A percentile compares a stretch with the other conserved stretches of the same genome.
phyloP scores from a whole-genome alignment of 768 basidiomycete species.

The Lactarius deliciosus region DNA sequence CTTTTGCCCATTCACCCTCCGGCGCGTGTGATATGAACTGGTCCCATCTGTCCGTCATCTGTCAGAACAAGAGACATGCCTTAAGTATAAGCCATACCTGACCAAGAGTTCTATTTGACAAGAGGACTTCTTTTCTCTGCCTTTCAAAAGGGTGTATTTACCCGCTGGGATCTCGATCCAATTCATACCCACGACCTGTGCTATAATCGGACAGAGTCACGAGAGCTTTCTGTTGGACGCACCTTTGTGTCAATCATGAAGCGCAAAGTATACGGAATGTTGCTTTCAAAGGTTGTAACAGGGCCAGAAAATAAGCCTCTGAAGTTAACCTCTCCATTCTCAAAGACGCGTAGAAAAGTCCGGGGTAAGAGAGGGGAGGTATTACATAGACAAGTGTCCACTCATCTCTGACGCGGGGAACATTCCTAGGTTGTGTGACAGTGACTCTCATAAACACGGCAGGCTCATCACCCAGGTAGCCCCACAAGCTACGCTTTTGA shows the following conservation, averaged over 20 bases:
- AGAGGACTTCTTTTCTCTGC: constrained; percentile 61
- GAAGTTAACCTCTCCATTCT: constrained; percentile 53
- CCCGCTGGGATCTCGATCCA: constrained; percentile 94
- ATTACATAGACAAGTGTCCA: constrained; percentile 37
- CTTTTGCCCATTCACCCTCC: constrained; percentile 88
- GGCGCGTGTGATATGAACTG: constrained; percentile 87
- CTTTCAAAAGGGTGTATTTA: constrained; percentile 65
- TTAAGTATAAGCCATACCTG: constrained; percentile 46
- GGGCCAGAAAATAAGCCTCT: constrained; percentile 46
- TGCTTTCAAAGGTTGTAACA: constrained; percentile 86
- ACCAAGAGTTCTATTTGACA: constrained; percentile 89
- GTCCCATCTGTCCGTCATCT: constrained; percentile 57
- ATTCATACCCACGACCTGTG: constrained; percentile 95
- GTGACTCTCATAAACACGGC: constrained; percentile 85
- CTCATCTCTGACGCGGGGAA: constrained; percentile 94
- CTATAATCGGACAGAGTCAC: not conserved
- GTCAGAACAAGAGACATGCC: not conserved
- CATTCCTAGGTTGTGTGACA: constrained; percentile 62
- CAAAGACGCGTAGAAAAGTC: constrained; percentile 46
- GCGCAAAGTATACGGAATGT: constrained; percentile 84
- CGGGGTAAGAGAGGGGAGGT: constrained; percentile 13
- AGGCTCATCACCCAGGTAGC: constrained; percentile 80
- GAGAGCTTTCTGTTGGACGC: not conserved
- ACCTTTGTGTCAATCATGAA: constrained; percentile 99
- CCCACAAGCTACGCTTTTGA: constrained; percentile 76